Conservation (phyloP, 768 basidiomycete genomes). For the Flagelloscypha sp. region DNA sequence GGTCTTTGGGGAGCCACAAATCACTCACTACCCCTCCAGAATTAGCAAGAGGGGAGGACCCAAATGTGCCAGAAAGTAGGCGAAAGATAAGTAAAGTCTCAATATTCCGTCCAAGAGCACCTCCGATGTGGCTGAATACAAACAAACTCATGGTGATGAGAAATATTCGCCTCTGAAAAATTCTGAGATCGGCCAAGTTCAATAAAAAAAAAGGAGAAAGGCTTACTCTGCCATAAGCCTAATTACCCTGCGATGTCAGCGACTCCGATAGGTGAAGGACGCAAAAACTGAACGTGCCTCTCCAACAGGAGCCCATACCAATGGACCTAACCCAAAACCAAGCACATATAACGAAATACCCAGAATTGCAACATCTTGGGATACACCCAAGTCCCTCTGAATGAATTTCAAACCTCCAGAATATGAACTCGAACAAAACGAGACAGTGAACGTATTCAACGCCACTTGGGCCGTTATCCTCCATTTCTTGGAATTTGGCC, state of each 20-base stretch:
- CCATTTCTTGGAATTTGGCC: slow-evolving; percentile 41
- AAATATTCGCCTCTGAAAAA: slow-evolving; percentile 41
- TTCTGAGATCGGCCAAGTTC: background rate
- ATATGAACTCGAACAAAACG: slow-evolving; percentile 53
- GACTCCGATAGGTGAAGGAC: slow-evolving; percentile 8
- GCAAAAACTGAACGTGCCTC: slow-evolving; percentile 30
- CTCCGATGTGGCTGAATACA: slow-evolving; percentile 45
- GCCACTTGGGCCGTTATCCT: slow-evolving; percentile 50
- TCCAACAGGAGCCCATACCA: slow-evolving; percentile 51
- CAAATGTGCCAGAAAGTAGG: slow-evolving; percentile 49
- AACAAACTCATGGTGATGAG: slow-evolving; percentile 44
- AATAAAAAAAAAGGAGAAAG: slow-evolving; percentile 1
- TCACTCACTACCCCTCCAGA: slow-evolving; percentile 51
- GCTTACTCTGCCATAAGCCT: slow-evolving; percentile 49
- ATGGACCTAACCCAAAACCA: slow-evolving; percentile 50
- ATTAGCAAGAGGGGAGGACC: slow-evolving; percentile 52
- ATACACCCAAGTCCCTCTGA: slow-evolving; percentile 37
- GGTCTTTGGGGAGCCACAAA: slow-evolving; percentile 51
- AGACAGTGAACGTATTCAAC: slow-evolving; percentile 46
- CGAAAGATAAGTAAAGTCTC: slow-evolving; percentile 43
- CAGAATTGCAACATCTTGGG: slow-evolving; percentile 44
- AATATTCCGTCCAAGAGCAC: slow-evolving; percentile 40
- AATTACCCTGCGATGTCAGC: no score
- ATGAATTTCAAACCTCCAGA: slow-evolving; percentile 41
- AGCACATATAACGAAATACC: slow-evolving; percentile 58